These are phyloP conservation scores for Salix arbutifolia DNA, from an alignment of 345 rosid species.

Conservation along the genomic window DNA sequence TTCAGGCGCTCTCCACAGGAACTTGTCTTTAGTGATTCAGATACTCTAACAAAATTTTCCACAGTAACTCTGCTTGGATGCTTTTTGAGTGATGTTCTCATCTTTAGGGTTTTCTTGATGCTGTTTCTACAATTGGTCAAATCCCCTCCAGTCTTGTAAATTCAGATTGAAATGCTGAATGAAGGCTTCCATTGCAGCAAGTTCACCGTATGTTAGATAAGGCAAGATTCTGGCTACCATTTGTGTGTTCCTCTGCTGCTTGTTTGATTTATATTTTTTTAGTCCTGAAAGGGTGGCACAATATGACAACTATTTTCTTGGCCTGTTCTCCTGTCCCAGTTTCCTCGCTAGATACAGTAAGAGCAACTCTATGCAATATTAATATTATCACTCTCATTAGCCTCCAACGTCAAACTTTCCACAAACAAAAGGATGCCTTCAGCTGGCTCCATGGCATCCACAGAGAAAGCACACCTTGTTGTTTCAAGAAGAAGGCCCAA, in stretches of 20 bases:
- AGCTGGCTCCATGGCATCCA: constrained; percentile 99
- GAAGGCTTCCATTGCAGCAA: constrained; percentile 97
- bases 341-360: constrained; percentile 76
- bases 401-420: constrained; percentile 90
- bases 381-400: constrained; percentile 86
- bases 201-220: constrained; percentile 94
- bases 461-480: too few relatives aligned
- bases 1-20: too few relatives aligned
- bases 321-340: constrained; percentile 90
- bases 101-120: too few relatives aligned
- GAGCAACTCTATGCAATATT: constrained; percentile 67
- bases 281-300: constrained; percentile 79
- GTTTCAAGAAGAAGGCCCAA: too few relatives aligned
- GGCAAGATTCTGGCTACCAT: constrained; percentile 99
- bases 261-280: constrained; percentile 91
- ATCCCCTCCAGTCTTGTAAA: too few relatives aligned
- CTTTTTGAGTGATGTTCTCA: too few relatives aligned
- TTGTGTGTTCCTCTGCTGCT: constrained; percentile 96
- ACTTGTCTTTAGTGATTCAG: too few relatives aligned
- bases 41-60: too few relatives aligned
- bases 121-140: too few relatives aligned
- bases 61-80: too few relatives aligned
- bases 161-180: constrained; percentile 81
- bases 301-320: constrained; percentile 85
- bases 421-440: constrained; percentile 97